A percentile compares a stretch with the other conserved stretches of the same genome.
Evolutionary conservation across 148 eudicot genomes (phyloP).

Genomic region (Spergularia marina): DNA sequence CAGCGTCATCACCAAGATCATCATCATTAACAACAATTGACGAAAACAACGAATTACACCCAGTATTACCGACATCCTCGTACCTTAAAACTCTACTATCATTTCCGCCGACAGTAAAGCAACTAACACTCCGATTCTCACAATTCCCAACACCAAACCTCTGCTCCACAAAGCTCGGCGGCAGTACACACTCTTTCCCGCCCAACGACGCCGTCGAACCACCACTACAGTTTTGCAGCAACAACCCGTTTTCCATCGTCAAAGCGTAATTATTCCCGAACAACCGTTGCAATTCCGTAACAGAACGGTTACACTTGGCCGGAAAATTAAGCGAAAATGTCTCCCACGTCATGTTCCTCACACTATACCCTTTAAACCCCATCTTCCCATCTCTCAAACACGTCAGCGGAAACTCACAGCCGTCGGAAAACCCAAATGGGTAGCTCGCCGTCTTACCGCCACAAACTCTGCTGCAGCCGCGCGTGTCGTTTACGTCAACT

Average conservation of each 20-base stretch:
- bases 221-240: constrained; percentile 40
- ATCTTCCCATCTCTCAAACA: constrained; percentile 34
- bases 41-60: constrained; percentile 43
- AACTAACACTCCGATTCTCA: constrained; percentile 30
- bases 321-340: constrained; percentile 39
- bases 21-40: constrained; percentile 41
- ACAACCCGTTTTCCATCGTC: constrained; percentile 43
- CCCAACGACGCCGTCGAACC: background rate
- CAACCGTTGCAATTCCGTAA: constrained; percentile 18
- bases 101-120: constrained; percentile 30
- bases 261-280: constrained; percentile 41
- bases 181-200: constrained; percentile 33
- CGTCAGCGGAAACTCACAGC: constrained; percentile 45
- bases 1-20: constrained; percentile 31
- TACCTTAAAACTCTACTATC: constrained; percentile 26
- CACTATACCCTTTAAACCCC: constrained; percentile 26
- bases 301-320: constrained; percentile 45
- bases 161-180: constrained; percentile 27
- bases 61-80: constrained; percentile 12
- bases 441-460: constrained; percentile 33
- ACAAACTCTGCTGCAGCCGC: constrained; percentile 37
- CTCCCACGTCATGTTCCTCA: constrained; percentile 44
- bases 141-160: constrained; percentile 29
- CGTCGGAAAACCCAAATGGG: constrained; percentile 70
- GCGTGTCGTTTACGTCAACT: background rate